phyloP scores from a whole-genome alignment of 1,139 yeast genomes.

The Yamadazyma trypodendri region DNA sequence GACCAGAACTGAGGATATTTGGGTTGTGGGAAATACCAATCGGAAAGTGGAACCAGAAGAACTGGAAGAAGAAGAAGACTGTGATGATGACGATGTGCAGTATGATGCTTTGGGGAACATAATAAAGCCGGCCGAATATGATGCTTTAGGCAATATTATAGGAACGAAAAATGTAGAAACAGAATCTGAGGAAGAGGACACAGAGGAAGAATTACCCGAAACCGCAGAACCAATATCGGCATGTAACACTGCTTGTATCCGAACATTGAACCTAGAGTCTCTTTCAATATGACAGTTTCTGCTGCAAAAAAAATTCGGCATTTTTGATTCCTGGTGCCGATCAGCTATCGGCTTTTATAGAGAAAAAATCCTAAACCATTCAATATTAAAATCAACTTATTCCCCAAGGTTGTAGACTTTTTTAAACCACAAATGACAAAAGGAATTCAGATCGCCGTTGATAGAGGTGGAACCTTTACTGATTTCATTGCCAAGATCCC shows the following conservation, averaged over 20 bases:
- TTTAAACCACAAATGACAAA: neutral
- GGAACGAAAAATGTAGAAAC: neutral
- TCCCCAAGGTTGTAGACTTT: neutral
- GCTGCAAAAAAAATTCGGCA: neutral
- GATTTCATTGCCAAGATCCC: conserved; percentile 65
- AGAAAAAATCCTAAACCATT: conserved; percentile 1
- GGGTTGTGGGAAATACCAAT: conserved; percentile 80
- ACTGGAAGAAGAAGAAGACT: conserved; percentile 16
- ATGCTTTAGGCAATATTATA: conserved; percentile 16
- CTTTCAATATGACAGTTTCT: neutral
- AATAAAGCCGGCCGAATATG: conserved; percentile 7
- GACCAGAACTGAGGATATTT: conserved; percentile 59
- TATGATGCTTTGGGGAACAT: conserved; percentile 19
- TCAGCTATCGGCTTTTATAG: conserved; percentile 2
- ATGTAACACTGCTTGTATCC: too few species aligned
- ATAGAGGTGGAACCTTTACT: conserved; percentile 87
- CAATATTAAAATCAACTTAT: neutral
- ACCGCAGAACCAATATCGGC: too few species aligned
- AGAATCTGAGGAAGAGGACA: neutral
- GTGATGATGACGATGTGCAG: conserved; percentile 12
- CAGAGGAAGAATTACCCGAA: conserved; percentile 1
- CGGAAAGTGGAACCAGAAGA: conserved; percentile 24
- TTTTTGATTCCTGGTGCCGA: conserved; percentile 2
- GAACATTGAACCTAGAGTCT: too few species aligned
- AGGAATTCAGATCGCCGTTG: conserved; percentile 30